phyloP scores from a whole-genome alignment of 306 rosid genomes.

The Begonia peltatifolia region DNA sequence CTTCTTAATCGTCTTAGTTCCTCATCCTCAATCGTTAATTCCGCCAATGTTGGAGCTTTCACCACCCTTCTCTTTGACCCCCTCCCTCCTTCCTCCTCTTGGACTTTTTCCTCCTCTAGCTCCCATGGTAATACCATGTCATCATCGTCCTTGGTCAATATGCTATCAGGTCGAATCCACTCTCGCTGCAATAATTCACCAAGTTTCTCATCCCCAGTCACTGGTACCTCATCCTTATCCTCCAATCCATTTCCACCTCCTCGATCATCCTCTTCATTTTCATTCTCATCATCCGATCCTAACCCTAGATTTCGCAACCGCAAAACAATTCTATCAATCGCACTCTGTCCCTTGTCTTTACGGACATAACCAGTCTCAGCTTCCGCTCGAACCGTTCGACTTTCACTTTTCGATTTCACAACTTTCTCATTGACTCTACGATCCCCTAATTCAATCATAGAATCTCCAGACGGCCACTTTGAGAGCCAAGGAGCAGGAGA shows the following conservation, averaged over 20 bases:
- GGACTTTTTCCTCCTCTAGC: conserved; percentile 29
- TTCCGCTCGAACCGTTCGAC: conserved; percentile 16
- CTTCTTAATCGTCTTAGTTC: conserved; percentile 64
- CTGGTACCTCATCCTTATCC: conserved; percentile 17
- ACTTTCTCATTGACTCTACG: conserved; percentile 12
- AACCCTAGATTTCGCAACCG: conserved; percentile 59
- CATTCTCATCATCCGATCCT: conserved; percentile 41
- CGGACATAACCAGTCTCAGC: conserved; percentile 10
- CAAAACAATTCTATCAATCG: conserved; percentile 64
- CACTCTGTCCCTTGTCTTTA: conserved; percentile 35
- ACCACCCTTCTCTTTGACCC: conserved; percentile 31
- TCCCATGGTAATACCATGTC: conserved; percentile 60
- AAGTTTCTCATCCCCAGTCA: conserved; percentile 63
- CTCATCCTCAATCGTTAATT: conserved; percentile 70
- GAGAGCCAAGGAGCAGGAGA: conserved; percentile 50
- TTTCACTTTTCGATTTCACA: conserved; percentile 10
- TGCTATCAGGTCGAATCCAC: conserved; percentile 63
- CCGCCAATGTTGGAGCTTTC: conserved; percentile 54
- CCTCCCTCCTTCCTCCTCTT: conserved; percentile 26
- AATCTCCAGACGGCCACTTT: conserved; percentile 35
- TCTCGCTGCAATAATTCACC: conserved; percentile 66
- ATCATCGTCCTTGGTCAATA: conserved; percentile 24
- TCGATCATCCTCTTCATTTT: conserved; percentile 18
- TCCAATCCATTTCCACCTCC: conserved; percentile 18
- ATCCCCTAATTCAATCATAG: conserved; percentile 9